These are phyloP conservation scores for Phytomonas sp. DNA, from an alignment of 208 protist species.

Conservation along the genomic window DNA sequence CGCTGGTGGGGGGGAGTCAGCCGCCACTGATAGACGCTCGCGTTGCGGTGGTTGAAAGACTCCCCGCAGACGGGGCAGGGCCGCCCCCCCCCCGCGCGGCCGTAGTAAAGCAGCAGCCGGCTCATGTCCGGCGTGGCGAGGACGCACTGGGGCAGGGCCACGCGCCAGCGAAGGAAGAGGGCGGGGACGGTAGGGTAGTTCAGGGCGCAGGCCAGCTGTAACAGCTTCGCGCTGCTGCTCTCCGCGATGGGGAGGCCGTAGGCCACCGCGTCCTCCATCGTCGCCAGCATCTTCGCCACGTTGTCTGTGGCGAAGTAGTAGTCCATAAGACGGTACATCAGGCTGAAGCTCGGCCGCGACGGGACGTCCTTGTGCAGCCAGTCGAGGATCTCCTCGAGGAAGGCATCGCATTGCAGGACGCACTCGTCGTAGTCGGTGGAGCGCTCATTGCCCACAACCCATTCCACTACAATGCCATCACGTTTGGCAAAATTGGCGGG, in stretches of 20 bases:
- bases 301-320: conserved; percentile 91
- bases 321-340: conserved; percentile 81
- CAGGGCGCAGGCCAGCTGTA: conserved; percentile 83
- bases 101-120: conserved; percentile 84
- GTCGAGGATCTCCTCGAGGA: conserved; percentile 80
- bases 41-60: conserved; percentile 81
- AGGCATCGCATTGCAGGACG: conserved; percentile 76
- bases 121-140: conserved; percentile 85
- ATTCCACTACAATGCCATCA: conserved; percentile 85
- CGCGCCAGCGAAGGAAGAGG: conserved; percentile 79
- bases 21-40: conserved; percentile 74
- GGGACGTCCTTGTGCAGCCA: conserved; percentile 61
- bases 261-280: conserved; percentile 76
- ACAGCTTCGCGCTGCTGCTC: conserved; percentile 85
- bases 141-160: conserved; percentile 75
- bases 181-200: conserved; percentile 74
- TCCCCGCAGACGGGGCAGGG: conserved; percentile 80
- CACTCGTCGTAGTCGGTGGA: conserved; percentile 80
- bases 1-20: conserved; percentile 73
- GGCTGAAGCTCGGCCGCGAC: conserved; percentile 66
- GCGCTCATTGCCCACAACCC: conserved; percentile 61
- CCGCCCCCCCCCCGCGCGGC: conserved; percentile 57
- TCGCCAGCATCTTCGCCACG: conserved; percentile 84
- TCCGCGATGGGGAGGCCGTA: conserved; percentile 72
- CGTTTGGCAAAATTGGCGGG: conserved; percentile 65